Percentiles rank a stretch among this genome's conserved stretches.
Conservation (phyloP, 2,329 filamentous ascomycete species). For the Eurotiales sp. region DNA sequence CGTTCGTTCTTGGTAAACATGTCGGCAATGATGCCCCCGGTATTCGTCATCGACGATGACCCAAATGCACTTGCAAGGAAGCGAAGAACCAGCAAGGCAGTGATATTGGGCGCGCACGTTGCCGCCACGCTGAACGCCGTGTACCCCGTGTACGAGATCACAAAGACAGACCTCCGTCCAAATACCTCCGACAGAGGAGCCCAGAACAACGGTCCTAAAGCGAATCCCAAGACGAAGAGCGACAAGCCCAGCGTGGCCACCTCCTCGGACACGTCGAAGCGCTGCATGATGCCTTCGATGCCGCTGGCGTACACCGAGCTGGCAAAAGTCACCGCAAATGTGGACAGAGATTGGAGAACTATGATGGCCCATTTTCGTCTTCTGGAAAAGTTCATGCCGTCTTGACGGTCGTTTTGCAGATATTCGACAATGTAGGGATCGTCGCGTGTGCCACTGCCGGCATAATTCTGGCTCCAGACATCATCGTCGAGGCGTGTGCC, state of each 20-base stretch:
- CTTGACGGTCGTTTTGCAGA: no score
- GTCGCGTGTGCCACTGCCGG: no score
- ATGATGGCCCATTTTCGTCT: background rate
- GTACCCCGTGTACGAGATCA: background rate
- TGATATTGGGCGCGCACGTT: background rate
- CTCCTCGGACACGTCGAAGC: conserved; percentile 47
- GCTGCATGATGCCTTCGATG: background rate
- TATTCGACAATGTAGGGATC: no score
- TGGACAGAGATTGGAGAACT: background rate
- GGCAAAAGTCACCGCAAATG: background rate
- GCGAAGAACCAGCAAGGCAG: background rate
- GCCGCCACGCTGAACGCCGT: background rate
- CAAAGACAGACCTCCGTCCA: conserved; percentile 23
- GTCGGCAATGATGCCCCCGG: background rate
- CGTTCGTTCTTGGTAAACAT: background rate
- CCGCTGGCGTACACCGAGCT: background rate
- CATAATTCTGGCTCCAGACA: no score
- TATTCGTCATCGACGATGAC: background rate
- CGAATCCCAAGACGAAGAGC: conserved; percentile 62
- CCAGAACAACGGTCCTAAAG: conserved; percentile 59
- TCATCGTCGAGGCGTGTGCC: no score
- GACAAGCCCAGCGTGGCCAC: conserved; percentile 58
- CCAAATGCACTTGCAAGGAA: background rate
- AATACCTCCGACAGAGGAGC: conserved; percentile 64
- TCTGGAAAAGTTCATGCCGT: no score